Percentiles rank a stretch among this genome's conserved stretches.
Evolutionary conservation across 2,329 filamentous ascomycete species (phyloP).

Genomic region (Fusarium miscanthi): DNA sequence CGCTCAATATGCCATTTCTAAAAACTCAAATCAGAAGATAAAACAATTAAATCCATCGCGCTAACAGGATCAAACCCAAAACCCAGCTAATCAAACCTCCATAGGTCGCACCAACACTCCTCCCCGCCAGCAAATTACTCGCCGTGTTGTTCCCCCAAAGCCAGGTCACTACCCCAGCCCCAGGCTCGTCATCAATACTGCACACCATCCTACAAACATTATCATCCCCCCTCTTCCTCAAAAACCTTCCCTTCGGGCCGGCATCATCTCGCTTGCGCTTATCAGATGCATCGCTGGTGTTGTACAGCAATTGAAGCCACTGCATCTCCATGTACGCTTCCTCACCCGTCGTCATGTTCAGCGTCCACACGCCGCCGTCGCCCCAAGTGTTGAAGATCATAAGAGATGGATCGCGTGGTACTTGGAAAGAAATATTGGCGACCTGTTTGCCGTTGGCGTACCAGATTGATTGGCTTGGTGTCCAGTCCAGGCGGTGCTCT

Average conservation of each 20-base stretch:
- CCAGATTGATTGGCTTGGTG: neutral
- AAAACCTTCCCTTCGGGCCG: neutral
- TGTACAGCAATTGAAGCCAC: neutral
- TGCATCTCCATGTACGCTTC: conserved; percentile 1
- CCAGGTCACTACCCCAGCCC: neutral
- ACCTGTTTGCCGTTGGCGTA: neutral
- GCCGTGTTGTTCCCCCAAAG: neutral
- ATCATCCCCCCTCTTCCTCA: neutral
- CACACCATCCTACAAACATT: neutral
- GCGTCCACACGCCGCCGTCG: too few relatives aligned
- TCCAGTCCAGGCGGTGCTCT: neutral
- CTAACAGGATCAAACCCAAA: neutral
- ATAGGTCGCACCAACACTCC: neutral
- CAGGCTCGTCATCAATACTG: neutral
- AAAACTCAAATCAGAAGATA: neutral
- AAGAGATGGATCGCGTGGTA: neutral
- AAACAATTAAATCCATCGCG: neutral
- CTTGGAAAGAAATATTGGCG: neutral
- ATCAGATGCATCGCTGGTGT: neutral
- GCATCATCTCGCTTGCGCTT: neutral
- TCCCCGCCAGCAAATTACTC: neutral
- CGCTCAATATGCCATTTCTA: accelerated
- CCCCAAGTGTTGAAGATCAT: neutral
- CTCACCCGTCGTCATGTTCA: neutral
- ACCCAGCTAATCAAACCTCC: neutral